Evolutionary conservation across 257 asterid genomes (phyloP).

Genomic region (Nicotiana attenuata): DNA sequence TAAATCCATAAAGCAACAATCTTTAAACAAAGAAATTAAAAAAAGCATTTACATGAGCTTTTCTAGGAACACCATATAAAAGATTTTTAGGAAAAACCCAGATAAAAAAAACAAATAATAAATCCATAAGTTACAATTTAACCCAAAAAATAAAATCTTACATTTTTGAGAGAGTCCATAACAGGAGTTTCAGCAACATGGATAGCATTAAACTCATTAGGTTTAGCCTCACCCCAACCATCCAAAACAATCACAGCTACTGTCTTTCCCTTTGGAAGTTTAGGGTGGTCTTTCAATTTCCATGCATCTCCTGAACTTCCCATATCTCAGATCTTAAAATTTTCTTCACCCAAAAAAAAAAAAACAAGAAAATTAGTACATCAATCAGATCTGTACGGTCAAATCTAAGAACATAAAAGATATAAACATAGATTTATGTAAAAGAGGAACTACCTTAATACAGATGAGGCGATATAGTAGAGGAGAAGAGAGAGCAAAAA

Average conservation of each 20-base stretch:
- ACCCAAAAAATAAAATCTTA: slow-evolving; percentile 6
- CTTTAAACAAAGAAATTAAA: background rate
- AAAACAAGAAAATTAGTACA: background rate
- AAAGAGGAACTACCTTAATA: background rate
- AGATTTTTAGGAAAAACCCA: no score
- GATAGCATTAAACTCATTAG: slow-evolving; percentile 83
- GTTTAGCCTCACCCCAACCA: slow-evolving; percentile 96
- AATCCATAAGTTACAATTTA: background rate
- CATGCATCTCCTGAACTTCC: slow-evolving; percentile 79
- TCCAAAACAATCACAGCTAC: slow-evolving; percentile 83
- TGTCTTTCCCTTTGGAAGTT: slow-evolving; percentile 76
- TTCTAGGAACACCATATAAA: no score
- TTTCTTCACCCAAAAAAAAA: background rate
- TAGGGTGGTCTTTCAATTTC: slow-evolving; percentile 86
- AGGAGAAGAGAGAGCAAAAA: background rate
- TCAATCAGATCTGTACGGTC: background rate
- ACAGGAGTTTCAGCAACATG: slow-evolving; percentile 91
- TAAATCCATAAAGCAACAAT: background rate
- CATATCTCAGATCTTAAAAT: slow-evolving; percentile 35
- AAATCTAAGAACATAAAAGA: background rate
- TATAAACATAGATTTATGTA: background rate
- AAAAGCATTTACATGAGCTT: no score
- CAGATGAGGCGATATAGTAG: background rate
- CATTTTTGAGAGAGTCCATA: slow-evolving; percentile 93
- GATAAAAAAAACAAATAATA: no score